Base-by-base conservation (phyloP, 2,329 filamentous ascomycete genomes). In the Exophiala oligosperma region DNA sequence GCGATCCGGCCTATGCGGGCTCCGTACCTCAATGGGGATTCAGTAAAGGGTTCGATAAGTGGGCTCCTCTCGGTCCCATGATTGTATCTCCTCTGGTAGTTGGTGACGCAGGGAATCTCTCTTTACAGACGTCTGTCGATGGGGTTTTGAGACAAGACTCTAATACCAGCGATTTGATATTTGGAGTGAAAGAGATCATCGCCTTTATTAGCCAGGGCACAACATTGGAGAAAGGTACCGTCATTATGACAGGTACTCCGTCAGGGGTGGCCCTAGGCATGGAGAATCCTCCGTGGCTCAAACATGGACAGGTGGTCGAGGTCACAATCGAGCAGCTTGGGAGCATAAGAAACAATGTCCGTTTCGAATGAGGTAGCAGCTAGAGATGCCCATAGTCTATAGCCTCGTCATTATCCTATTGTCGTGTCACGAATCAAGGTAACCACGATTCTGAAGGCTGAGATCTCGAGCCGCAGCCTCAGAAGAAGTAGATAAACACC, bases 11-110 rank as follows among this genome's bases (percentile, higher is more conserved):
- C 0, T 70, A 77, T 1, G 81, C 81, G 0, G 81, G 81, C 0
- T 74, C 70, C 0, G 78, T 84, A 0, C 82, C 81, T 0, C 83
- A 85, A 65, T 84, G 80, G 79, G 76, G 78, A 0, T 85, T 84
- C 61, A 77, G 74, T 14, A 84, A 85, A 63, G 79, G 81, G 0
- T 85, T 85, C 54, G 81, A 85, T 61, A 81, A 76, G 0, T 84
- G 75, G 61, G 79, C 79, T 0, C 83, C 82, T 0, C 56, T 85
- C 0, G 82, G 82, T 0, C 82, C 82, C 0, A 72, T 71, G 38
- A 68, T 85, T 0, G 78, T 85, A 0, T 70, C 54, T 17, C 23
- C 35, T 23, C 32, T 56, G 1, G 60, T 59, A 1, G 37, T 47
- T 2, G 54, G 48, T 1, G n/a, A 5, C 2, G 54, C 77, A 0